Conservation (phyloP, 176 grass and related monocot species). For the Poa annua region DNA sequence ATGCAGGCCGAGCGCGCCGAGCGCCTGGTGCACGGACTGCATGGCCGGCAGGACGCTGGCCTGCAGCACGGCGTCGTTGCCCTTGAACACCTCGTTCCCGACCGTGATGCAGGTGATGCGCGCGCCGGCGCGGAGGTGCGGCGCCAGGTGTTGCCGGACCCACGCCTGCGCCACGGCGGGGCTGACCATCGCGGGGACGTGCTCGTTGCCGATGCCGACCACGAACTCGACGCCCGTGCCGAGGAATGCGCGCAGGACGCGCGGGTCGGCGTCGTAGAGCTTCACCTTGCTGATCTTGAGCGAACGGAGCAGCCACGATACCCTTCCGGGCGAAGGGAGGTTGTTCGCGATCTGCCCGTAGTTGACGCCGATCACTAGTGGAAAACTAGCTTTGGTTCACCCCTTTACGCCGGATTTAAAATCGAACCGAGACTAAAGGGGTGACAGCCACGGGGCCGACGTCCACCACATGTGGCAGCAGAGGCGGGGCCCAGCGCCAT, state of each 20-base stretch:
- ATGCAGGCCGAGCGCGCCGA: conserved; percentile 46
- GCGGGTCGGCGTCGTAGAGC: conserved; percentile 69
- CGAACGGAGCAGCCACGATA: conserved; percentile 64
- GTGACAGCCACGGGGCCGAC: too few species aligned
- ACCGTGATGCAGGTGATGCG: conserved; percentile 77
- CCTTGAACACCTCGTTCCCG: conserved; percentile 77
- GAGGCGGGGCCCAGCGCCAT: too few species aligned
- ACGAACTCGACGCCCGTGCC: conserved; percentile 74
- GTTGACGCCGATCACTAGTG: conserved; percentile 82
- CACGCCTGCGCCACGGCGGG: conserved; percentile 56
- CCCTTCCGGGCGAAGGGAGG: conserved; percentile 53
- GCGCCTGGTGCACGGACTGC: conserved; percentile 59
- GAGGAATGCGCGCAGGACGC: conserved; percentile 64
- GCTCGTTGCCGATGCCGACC: conserved; percentile 64
- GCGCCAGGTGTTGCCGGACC: conserved; percentile 54
- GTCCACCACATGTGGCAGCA: too few species aligned
- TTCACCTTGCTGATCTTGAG: conserved; percentile 71
- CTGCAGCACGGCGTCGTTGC: conserved; percentile 50
- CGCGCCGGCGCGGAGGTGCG: conserved; percentile 49
- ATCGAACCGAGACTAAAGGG: too few species aligned
- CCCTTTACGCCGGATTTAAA: too few species aligned
- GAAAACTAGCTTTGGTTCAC: too few species aligned
- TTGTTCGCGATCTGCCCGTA: conserved; percentile 83
- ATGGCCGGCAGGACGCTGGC: conserved; percentile 60
- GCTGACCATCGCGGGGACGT: conserved; percentile 48